A percentile compares a stretch with the other conserved stretches of the same genome.
Evolutionary conservation across 2,329 filamentous ascomycete species (phyloP).

Genomic region (Exophiala xenobiotica): DNA sequence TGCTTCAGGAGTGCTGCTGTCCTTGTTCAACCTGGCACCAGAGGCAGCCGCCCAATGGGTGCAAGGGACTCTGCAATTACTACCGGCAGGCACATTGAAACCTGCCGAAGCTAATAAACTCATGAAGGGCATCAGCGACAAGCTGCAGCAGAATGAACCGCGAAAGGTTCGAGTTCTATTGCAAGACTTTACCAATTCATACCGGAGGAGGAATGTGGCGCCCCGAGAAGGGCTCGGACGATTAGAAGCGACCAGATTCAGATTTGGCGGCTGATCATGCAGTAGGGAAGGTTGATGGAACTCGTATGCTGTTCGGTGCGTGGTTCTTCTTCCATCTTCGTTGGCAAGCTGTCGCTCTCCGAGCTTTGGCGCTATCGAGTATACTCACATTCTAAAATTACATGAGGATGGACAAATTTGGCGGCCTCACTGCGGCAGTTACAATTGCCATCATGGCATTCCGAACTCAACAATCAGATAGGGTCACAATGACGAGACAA

Average conservation of each 20-base stretch:
- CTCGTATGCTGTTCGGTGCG: too few relatives aligned
- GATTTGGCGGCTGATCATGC: slow-evolving; percentile 63
- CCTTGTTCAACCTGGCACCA: slow-evolving; percentile 83
- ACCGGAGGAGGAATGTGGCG: slow-evolving; percentile 91
- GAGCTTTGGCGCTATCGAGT: too few relatives aligned
- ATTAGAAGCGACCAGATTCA: slow-evolving; percentile 82
- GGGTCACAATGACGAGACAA: too few relatives aligned
- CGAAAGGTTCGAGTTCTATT: slow-evolving; percentile 80
- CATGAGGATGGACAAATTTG: too few relatives aligned
- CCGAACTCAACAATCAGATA: too few relatives aligned
- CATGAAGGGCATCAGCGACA: slow-evolving; percentile 76
- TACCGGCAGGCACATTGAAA: slow-evolving; percentile 79
- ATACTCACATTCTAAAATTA: too few relatives aligned
- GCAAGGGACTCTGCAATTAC: slow-evolving; percentile 74
- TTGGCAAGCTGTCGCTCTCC: too few relatives aligned
- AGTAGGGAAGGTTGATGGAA: neutral
- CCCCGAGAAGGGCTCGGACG: slow-evolving; percentile 86
- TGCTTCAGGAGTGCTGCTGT: slow-evolving; percentile 86
- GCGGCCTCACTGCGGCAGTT: too few relatives aligned
- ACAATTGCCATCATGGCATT: too few relatives aligned
- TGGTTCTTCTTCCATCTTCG: too few relatives aligned
- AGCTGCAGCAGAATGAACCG: slow-evolving; percentile 66
- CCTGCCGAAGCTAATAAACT: slow-evolving; percentile 77
- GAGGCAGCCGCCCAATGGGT: slow-evolving; percentile 79
- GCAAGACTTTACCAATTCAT: slow-evolving; percentile 95